Evolutionary conservation across 2,329 filamentous ascomycete genomes (phyloP), one percentile per base, ranked within the genome.

Genomic region (Neofusicoccum umdonicola): DNA sequence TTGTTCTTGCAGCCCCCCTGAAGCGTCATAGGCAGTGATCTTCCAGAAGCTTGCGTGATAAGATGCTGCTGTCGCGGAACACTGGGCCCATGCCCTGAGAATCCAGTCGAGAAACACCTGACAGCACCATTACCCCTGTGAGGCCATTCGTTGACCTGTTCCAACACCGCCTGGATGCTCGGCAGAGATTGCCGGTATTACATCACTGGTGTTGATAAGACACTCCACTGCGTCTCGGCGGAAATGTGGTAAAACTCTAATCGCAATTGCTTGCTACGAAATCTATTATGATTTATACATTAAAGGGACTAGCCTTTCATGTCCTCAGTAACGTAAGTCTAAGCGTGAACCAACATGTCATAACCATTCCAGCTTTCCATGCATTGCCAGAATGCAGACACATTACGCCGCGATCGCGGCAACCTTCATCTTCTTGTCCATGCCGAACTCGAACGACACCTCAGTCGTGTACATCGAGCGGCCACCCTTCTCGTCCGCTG

Each of bases 351-450:
- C 31, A 47, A 47, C 17, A 12, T 17, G 56, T 60, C 56, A 37
- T 60, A 47, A 60, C 3, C 56, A 60, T 60, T 47, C 56, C 42
- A 60, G 56, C 56, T 57, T 45, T 42, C 45, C 27, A 34, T 58
- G 54, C 54, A 58, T 45, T 47, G 54, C 54, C 54, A 57, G 52
- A 57, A 58, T 58, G 54, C 54, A 35, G 27, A 35, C 41, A 45
- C 62, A 13, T 58, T 39, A 57, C 9, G 9, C 35, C 34, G 5
- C 4, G 51, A 1, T n/a, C 39, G n/a, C 50, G 11, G 31, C n/a
- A 19, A 48, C 62, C 61, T 34, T 54, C 37, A 63, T 35, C 22
- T 52, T 47, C 51, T n/a, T 50, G 3, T 31, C 31, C 39, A 12
- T 13, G 17, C 39, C 41, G 7, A 48, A 7, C 9, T 47, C 42